Percentiles rank a stretch among this genome's conserved stretches.
These are phyloP conservation scores for Podosphaera fusca DNA, from an alignment of 2,329 filamentous ascomycete species.

Conservation along the genomic window DNA sequence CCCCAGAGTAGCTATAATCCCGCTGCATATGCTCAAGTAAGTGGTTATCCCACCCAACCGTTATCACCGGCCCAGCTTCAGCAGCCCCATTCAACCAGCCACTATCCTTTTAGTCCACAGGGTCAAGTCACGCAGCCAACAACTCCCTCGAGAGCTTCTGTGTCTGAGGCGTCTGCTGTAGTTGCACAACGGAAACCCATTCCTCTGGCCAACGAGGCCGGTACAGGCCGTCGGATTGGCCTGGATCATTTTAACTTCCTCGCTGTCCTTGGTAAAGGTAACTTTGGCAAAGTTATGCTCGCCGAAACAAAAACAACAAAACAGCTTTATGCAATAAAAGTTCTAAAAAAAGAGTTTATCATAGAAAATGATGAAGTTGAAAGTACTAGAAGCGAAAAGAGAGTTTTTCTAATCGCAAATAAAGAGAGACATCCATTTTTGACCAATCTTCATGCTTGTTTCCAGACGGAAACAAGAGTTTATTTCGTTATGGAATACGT, in stretches of 20 bases:
- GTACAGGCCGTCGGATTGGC: conserved; percentile 67
- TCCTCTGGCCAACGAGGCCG: conserved; percentile 46
- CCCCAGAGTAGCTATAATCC: conserved; percentile 53
- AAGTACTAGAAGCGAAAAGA: conserved; percentile 90
- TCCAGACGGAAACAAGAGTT: conserved; percentile 93
- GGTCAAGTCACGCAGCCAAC: conserved; percentile 14
- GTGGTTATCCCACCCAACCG: conserved; percentile 24
- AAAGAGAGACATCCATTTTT: conserved; percentile 92
- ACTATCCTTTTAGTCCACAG: conserved; percentile 14
- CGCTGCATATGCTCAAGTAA: conserved; percentile 46
- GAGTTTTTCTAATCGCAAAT: conserved; percentile 91
- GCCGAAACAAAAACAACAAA: conserved; percentile 86
- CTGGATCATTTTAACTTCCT: conserved; percentile 98
- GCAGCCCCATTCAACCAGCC: conserved; percentile 10
- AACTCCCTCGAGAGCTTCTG: conserved; percentile 8
- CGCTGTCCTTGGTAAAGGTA: conserved; percentile 92
- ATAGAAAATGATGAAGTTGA: conserved; percentile 99
- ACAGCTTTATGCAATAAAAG: conserved; percentile 93
- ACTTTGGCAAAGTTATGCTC: conserved; percentile 99
- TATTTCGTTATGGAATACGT: conserved; percentile 99
- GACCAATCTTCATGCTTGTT: conserved; percentile 86
- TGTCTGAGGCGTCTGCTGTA: conserved; percentile 13
- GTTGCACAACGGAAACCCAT: conserved; percentile 22
- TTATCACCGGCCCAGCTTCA: conserved; percentile 15
- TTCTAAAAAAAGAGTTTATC: conserved; percentile 98